Evolutionary conservation across 192 early-diverging fungal genomes (phyloP).

Genomic region (Haplosporangium gracile): DNA sequence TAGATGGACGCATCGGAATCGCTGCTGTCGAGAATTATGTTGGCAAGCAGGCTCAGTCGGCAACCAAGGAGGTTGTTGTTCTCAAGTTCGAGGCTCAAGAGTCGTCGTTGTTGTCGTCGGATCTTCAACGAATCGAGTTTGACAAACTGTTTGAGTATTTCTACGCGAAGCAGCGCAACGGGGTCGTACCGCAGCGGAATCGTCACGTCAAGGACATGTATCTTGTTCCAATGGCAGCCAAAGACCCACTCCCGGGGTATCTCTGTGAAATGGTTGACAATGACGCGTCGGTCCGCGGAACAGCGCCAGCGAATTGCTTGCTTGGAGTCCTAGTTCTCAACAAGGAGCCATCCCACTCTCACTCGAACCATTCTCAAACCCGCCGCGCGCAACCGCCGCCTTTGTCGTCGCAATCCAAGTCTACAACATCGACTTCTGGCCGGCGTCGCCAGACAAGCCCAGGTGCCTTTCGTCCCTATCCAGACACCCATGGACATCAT

Average conservation of each 20-base stretch:
- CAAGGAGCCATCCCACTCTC: constrained; percentile 53
- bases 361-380: constrained; percentile 9
- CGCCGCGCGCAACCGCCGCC: constrained; percentile 1
- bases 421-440: not conserved
- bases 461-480: constrained; percentile 20
- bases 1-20: constrained; percentile 76
- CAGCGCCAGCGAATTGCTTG: constrained; percentile 57
- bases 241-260: constrained; percentile 69
- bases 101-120: not conserved
- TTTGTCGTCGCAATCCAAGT: constrained; percentile 20
- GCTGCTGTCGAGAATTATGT: constrained; percentile 69
- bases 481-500: not conserved
- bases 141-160: constrained; percentile 73
- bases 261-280: constrained; percentile 63
- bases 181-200: constrained; percentile 75
- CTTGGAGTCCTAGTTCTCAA: constrained; percentile 73
- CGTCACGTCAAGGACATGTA: constrained; percentile 84
- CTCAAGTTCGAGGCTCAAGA: constrained; percentile 65
- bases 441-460: constrained; percentile 1
- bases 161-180: constrained; percentile 68
- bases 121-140: constrained; percentile 53
- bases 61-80: constrained; percentile 72
- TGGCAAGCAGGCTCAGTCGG: constrained; percentile 60
- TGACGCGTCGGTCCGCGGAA: constrained; percentile 38
- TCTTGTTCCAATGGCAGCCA: constrained; percentile 69